phyloP scores from a whole-genome alignment of 192 early-diverging fungal species.

The Helicostylum pulchrum region DNA sequence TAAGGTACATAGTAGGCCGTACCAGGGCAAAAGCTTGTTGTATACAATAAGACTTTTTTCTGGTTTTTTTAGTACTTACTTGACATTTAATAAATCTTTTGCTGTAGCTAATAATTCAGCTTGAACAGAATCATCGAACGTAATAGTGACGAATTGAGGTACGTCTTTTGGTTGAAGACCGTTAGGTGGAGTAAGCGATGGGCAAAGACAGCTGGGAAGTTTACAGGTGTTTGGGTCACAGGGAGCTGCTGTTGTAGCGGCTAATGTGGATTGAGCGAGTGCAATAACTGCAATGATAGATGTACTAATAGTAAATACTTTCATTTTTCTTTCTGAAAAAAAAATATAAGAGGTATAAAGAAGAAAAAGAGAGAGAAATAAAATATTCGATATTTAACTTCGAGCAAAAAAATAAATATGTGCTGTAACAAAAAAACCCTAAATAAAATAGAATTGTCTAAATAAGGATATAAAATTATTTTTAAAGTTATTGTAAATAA shows the following conservation, averaged over 20 bases:
- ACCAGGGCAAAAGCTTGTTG: not conserved
- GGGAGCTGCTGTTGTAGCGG: conserved; percentile 22
- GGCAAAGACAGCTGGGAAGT: conserved; percentile 50
- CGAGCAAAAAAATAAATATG: no score
- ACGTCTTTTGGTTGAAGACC: conserved; percentile 43
- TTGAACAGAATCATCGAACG: conserved; percentile 66
- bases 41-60: no score
- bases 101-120: conserved; percentile 30
- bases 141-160: conserved; percentile 58
- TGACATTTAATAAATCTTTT: conserved; percentile 32
- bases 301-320: conserved; percentile 15
- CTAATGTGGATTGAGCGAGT: conserved; percentile 3
- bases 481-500: no score
- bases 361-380: not conserved
- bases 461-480: no score
- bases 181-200: conserved; percentile 47
- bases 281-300: conserved; percentile 8
- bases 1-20: not conserved
- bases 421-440: no score
- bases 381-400: not conserved
- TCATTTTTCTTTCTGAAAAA: conserved; percentile 6
- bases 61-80: conserved; percentile 28
- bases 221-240: conserved; percentile 50
- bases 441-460: no score
- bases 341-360: not conserved